phyloP scores from a whole-genome alignment of 2,329 filamentous ascomycete species.

The Ophiostoma australiae region DNA sequence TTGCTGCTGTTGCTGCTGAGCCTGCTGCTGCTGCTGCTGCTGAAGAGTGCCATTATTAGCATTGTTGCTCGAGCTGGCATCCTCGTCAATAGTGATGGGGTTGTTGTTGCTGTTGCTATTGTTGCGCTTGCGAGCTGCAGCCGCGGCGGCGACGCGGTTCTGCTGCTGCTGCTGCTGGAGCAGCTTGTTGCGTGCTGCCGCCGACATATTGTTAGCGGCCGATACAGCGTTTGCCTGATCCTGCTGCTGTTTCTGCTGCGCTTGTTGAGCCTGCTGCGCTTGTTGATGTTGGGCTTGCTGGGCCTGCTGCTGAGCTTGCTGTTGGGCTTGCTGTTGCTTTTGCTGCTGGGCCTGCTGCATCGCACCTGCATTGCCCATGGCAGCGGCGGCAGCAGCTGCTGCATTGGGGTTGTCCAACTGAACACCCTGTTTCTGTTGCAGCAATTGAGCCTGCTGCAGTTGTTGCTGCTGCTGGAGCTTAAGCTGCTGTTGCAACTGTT shows the following conservation, averaged over 20 bases:
- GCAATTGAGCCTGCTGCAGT: conserved; percentile 24
- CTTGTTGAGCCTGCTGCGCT: conserved; percentile 24
- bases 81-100: conserved; percentile 3
- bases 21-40: conserved; percentile 21
- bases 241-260: conserved; percentile 24
- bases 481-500: conserved; percentile 34
- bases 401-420: conserved; percentile 26
- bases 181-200: conserved; percentile 23
- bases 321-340: conserved; percentile 23
- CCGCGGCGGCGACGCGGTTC: conserved; percentile 26
- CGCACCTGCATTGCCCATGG: conserved; percentile 3
- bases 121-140: conserved; percentile 2
- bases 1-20: conserved; percentile 18
- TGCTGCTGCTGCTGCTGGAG: conserved; percentile 21
- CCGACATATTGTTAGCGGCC: neutral
- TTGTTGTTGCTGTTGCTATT: conserved; percentile 17
- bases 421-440: conserved; percentile 29
- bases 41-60: neutral
- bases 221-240: conserved; percentile 16
- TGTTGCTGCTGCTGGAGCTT: conserved; percentile 26
- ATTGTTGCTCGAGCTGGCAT: neutral
- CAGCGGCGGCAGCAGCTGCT: conserved; percentile 16
- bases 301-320: conserved; percentile 27
- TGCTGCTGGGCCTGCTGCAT: conserved; percentile 22
- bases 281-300: conserved; percentile 24